Base-by-base conservation (phyloP, 345 rosid species). In the Raphanus raphanistrum region DNA sequence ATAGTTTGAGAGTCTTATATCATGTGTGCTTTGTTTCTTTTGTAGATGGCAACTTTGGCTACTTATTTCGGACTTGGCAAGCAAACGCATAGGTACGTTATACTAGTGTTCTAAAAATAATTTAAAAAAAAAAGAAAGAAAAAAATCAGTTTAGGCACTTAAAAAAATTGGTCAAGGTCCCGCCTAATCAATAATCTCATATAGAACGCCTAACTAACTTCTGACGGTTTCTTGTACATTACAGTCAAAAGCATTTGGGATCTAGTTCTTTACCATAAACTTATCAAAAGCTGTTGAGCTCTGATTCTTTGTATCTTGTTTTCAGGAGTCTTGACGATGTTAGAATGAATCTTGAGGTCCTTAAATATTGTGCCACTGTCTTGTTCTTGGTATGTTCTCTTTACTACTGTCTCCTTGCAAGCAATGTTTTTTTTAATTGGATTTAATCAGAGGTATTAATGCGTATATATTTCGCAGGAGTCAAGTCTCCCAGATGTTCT, bases 321-420 rank as follows among this genome's bases (percentile, higher is more conserved):
- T 68, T 71, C 88, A 95, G 99, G 93, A 95, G 99, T 84, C 84
- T 95, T 66, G 99, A 88, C 59, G 99, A 95, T 86, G 97, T 92
- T 55, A 77, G 92, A 41, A 87, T 95, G 98, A 95, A 95, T 83
- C 90, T 95, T 76, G 97, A 95, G 86, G 97, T 92, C 79, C 64
- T 95, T 48, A 95, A 95, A 80, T 83, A 86, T 31, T 95, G 99
- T 83, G 98, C 98, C 6, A 88, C 98, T 2, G 99, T 92, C 74
- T 82, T 95, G 72, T 88, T 95, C 86, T 76, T 95, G 96, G 99
- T 92, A 35, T 83, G 82, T 66, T 45, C 10, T 74, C 66, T 50
- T 66, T 26, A 35, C 6, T 36, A n/a, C 9, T 67, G 65, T 70
- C 43, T 21, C 32, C 50, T 29, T 70, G 15, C 26, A 13, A 76